Base-by-base conservation (phyloP, 2,329 filamentous ascomycete genomes). In the Ophiostoma himal-ulmi region DNA sequence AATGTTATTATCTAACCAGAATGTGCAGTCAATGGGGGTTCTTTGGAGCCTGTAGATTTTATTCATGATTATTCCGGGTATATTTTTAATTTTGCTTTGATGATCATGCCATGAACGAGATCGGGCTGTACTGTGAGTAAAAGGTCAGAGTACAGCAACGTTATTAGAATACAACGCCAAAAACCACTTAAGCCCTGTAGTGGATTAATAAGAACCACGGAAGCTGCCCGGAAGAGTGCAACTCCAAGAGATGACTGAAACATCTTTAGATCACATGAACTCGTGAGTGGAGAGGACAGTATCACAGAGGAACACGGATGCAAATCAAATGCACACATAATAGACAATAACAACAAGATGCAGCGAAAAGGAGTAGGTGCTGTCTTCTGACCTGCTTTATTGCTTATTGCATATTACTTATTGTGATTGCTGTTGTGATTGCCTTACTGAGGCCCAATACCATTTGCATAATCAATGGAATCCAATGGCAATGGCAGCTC, bases 1-100 rank as follows among this genome's bases (percentile, higher is more conserved):
- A 69, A 70, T 70, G 66, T 44, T 36, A 71, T 68, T 71, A 71
- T 70, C 68, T 70, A 57, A 57, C 14, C 17, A n/a, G 22, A 57
- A 57, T 54, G n/a, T 26, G 17, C 44, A 20, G 44, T 48, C 20
- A 5, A 48, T 48, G 44, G 14, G 44, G 44, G 17, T 44, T 44
- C n/a, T 48, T 20, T 30, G 30, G 30, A 30, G 30, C 30, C 30
- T 30, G 30, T 30, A 30, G 3, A 30, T 30, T 20, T 17, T 44
- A 17, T 17, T 39, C 37, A 39, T 39, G 37, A 3, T 39, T 39
- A 39, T 39, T 39, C 37, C 37, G 37, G 37, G 37, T 39, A 39
- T 39, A 11, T 39, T 39, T 39, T 10, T 11, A 39, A 6, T 11
- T 39, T 39, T 39, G 37, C 37, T 39, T 39, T 39, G 17, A 57